Percentiles rank a stretch among this genome's conserved stretches.
These are phyloP conservation scores for Areca catechu DNA, from an alignment of 176 grass and related monocot genomes.

Conservation along the genomic window DNA sequence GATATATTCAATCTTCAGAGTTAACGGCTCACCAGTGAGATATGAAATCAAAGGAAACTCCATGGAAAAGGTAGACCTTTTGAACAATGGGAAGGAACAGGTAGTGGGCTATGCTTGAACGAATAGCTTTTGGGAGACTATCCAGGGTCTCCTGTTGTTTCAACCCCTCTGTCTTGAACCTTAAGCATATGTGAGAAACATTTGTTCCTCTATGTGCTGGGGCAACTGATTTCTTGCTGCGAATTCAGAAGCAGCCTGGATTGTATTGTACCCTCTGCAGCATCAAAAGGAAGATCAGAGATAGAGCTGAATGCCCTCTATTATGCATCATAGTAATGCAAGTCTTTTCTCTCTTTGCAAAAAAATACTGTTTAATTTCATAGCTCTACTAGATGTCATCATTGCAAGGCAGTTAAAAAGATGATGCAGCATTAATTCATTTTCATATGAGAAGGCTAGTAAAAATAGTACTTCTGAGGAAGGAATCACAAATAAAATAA, in stretches of 20 bases:
- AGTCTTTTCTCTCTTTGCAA: no score
- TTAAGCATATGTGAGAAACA: slow-evolving; percentile 30
- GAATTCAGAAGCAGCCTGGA: slow-evolving; percentile 25
- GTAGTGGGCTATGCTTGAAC: slow-evolving; percentile 15
- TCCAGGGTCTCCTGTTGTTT: slow-evolving; percentile 25
- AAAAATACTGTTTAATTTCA: no score
- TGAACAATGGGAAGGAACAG: slow-evolving; percentile 21
- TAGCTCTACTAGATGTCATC: no score
- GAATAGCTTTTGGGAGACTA: slow-evolving; percentile 17
- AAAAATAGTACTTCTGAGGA: no score
- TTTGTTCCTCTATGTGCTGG: slow-evolving; percentile 13
- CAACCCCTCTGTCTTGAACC: slow-evolving; percentile 23
- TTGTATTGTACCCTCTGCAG: slow-evolving; percentile 18
- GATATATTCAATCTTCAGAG: no score
- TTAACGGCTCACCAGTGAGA: slow-evolving; percentile 9
- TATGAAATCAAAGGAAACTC: slow-evolving; percentile 10
- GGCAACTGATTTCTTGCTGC: slow-evolving; percentile 24
- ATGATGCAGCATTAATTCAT: no score
- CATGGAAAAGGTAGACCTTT: slow-evolving; percentile 19
- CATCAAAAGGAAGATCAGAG: neutral
- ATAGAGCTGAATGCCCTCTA: no score
- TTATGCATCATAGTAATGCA: no score
- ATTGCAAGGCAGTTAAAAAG: no score
- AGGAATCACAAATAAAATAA: no score
- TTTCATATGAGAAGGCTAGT: no score